phyloP scores from a whole-genome alignment of 345 rosid genomes.

The Conringia planisiliqua region DNA sequence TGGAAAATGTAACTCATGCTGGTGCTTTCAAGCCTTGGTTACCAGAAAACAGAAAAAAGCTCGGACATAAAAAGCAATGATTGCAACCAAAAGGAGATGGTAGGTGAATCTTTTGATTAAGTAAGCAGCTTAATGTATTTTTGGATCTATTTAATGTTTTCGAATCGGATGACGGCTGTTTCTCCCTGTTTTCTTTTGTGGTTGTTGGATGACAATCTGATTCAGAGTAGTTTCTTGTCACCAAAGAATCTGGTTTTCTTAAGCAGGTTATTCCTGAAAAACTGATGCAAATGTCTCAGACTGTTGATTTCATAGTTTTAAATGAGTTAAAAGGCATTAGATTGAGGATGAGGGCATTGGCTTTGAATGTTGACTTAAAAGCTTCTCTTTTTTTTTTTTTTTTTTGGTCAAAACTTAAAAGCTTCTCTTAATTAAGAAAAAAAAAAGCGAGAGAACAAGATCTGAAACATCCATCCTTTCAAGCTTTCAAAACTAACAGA shows the following conservation, averaged over 20 bases:
- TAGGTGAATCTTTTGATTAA: neutral
- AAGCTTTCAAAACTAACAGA: neutral
- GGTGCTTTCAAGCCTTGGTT: constrained; percentile 31
- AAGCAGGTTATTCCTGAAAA: neutral
- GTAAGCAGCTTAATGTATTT: neutral
- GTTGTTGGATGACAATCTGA: constrained; percentile 6
- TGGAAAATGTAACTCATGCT: constrained; percentile 15
- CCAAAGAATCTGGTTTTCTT: neutral
- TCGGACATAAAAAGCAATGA: neutral
- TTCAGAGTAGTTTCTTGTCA: neutral
- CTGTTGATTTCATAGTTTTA: neutral
- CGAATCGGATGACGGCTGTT: neutral
- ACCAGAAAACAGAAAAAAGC: neutral
- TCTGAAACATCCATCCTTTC: neutral
- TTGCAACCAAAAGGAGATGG: constrained; percentile 3
- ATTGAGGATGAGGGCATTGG: neutral
- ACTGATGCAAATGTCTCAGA: neutral
- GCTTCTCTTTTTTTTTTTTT: too few species aligned
- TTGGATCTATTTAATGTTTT: neutral
- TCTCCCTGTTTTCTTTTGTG: neutral
- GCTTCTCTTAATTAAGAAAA: neutral
- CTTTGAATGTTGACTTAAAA: neutral
- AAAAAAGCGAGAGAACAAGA: neutral
- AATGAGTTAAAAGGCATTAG: neutral
- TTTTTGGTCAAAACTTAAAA: too few species aligned